phyloP scores from a whole-genome alignment of 2,329 filamentous ascomycete species.

The Chaetothyriales sp. region DNA sequence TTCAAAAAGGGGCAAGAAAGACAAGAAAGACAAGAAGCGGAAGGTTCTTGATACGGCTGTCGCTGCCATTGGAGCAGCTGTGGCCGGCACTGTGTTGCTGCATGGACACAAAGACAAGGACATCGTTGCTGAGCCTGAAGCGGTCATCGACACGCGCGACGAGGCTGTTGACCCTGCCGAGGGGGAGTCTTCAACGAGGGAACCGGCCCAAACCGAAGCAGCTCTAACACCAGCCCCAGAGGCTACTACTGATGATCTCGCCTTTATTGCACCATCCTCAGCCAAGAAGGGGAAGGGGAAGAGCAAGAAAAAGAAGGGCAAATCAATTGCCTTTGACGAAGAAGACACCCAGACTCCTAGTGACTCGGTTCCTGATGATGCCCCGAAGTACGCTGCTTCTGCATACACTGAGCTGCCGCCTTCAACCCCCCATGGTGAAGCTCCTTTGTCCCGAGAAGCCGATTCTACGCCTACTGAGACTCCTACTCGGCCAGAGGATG shows the following conservation, averaged over 20 bases:
- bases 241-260: background rate
- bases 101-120: background rate
- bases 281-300: constrained; percentile 9
- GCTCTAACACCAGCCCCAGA: background rate
- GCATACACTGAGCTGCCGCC: too few species aligned
- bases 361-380: background rate
- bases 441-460: background rate
- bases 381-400: background rate
- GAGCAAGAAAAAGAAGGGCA: constrained; percentile 5
- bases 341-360: background rate
- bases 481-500: background rate
- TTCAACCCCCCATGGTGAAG: background rate
- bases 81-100: background rate
- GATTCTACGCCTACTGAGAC: background rate
- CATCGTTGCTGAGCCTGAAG: background rate
- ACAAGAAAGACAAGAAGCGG: constrained; percentile 1
- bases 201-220: background rate
- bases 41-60: constrained; percentile 6
- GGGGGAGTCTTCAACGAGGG: background rate
- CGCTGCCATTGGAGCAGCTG: background rate
- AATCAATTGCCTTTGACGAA: constrained; percentile 1
- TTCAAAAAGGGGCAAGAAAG: constrained; percentile 1
- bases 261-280: background rate
- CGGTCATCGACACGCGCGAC: background rate
- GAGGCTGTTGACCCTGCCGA: background rate